phyloP scores from a whole-genome alignment of 2,329 filamentous ascomycete species.

The Setomelanomma holmii region DNA sequence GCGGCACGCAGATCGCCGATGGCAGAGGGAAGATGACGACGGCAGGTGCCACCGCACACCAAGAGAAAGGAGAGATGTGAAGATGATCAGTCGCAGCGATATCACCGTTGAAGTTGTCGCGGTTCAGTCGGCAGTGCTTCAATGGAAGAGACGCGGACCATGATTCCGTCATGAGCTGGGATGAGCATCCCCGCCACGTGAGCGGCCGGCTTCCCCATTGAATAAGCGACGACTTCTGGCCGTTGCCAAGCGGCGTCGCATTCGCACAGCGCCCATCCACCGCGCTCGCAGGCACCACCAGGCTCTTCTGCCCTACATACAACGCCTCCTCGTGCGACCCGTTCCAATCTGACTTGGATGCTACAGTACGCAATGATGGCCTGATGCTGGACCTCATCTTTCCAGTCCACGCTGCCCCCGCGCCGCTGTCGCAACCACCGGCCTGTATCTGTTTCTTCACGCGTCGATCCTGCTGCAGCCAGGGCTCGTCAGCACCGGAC shows the following conservation, averaged over 20 bases:
- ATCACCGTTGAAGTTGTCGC: not conserved
- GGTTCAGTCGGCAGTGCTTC: not conserved
- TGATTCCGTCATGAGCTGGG: not conserved
- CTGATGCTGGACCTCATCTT: not conserved
- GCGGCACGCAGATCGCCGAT: not conserved
- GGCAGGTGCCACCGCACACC: not conserved
- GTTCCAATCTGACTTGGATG: not conserved
- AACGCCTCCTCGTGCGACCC: not conserved
- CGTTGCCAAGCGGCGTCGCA: not conserved
- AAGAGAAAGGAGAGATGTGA: not conserved
- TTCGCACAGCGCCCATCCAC: not conserved
- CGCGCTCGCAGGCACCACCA: not conserved
- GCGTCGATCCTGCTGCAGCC: slow-evolving; percentile 3
- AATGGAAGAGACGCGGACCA: too few relatives aligned
- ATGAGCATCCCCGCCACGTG: not conserved
- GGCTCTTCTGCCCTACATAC: not conserved
- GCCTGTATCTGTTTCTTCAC: not conserved
- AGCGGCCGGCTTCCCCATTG: not conserved
- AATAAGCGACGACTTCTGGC: not conserved
- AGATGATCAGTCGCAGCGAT: not conserved
- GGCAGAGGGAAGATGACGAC: not conserved
- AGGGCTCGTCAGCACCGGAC: slow-evolving; percentile 1
- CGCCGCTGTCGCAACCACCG: not conserved
- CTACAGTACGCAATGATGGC: not conserved
- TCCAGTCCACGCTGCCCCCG: not conserved